Conservation (phyloP, 2,329 filamentous ascomycete genomes). For the Microcyclosporella mali region DNA sequence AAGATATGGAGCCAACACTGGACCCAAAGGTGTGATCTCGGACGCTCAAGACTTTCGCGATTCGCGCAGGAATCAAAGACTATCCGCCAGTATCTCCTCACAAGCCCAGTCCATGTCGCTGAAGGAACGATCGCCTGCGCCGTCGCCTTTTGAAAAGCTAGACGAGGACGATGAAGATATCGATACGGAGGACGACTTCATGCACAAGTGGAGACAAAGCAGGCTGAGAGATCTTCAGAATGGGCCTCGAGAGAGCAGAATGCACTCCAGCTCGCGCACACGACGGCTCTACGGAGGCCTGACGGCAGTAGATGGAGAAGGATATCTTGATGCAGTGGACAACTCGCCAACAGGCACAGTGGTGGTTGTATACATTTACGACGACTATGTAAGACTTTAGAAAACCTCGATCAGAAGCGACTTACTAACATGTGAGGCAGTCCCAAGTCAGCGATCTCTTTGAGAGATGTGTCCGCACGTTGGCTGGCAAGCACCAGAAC, state of each 20-base stretch:
- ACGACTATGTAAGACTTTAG: slow-evolving; percentile 62
- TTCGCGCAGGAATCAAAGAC: slow-evolving; percentile 26
- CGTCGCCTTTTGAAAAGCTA: slow-evolving; percentile 16
- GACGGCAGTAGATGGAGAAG: slow-evolving; percentile 78
- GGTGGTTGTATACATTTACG: slow-evolving; percentile 90
- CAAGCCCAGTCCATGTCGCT: slow-evolving; percentile 13
- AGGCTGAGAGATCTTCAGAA: slow-evolving; percentile 66
- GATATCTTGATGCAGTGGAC: slow-evolving; percentile 94
- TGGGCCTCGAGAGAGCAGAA: slow-evolving; percentile 61
- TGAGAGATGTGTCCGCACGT: slow-evolving; percentile 67
- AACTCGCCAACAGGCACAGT: slow-evolving; percentile 73
- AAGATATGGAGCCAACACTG: slow-evolving; percentile 64
- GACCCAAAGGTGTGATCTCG: slow-evolving; percentile 81
- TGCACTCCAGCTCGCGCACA: slow-evolving; percentile 32
- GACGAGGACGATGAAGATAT: slow-evolving; percentile 49
- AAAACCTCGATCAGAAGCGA: background rate
- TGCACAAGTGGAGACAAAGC: slow-evolving; percentile 77
- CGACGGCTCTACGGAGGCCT: slow-evolving; percentile 71
- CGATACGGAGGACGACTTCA: slow-evolving; percentile 71
- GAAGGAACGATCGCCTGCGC: slow-evolving; percentile 7
- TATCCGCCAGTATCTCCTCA: slow-evolving; percentile 18
- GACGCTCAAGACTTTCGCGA: slow-evolving; percentile 66
- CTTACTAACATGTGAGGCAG: slow-evolving; percentile 40
- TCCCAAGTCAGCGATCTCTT: slow-evolving; percentile 73
- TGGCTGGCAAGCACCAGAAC: slow-evolving; percentile 64